Evolutionary conservation across 2,329 filamentous ascomycete genomes (phyloP).

Genomic region (Ascochyta rabiei): DNA sequence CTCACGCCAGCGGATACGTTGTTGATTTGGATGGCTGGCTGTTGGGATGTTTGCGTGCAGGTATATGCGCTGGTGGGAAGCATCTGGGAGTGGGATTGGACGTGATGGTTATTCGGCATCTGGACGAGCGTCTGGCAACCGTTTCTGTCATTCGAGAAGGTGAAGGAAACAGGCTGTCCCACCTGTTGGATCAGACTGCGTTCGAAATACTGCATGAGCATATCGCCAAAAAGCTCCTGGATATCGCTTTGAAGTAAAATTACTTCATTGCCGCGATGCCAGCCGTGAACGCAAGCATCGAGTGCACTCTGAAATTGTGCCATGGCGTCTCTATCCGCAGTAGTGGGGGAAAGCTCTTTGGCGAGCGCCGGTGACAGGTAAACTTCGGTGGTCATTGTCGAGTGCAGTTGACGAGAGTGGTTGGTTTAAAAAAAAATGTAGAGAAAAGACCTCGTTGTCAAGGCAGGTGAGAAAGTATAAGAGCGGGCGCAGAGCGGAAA

Average conservation of each 20-base stretch:
- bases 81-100: not conserved
- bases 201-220: slow-evolving; percentile 14
- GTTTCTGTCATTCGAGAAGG: slow-evolving; percentile 1
- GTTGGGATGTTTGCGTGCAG: not conserved
- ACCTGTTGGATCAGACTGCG: slow-evolving; percentile 5
- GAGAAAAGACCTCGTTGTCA: not conserved
- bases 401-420: not conserved
- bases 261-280: slow-evolving; percentile 6
- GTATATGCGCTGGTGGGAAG: not conserved
- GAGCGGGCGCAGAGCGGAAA: not conserved
- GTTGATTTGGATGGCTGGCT: not conserved
- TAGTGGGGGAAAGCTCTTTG: not conserved
- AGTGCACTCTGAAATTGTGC: slow-evolving; percentile 13
- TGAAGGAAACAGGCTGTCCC: slow-evolving; percentile 13
- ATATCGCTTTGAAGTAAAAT: slow-evolving; percentile 16
- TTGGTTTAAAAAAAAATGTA: not conserved
- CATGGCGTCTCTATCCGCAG: slow-evolving; percentile 5
- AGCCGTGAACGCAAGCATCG: slow-evolving; percentile 12
- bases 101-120: slow-evolving; percentile 13
- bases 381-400: slow-evolving; percentile 12
- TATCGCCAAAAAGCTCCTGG: slow-evolving; percentile 17
- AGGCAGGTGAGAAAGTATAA: slow-evolving; percentile 3
- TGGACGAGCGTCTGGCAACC: slow-evolving; percentile 15
- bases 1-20: slow-evolving; percentile 7
- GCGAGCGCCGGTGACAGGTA: slow-evolving; percentile 1